Conservation (phyloP, 2,329 filamentous ascomycete species). For the Geoglossum cookeanum region DNA sequence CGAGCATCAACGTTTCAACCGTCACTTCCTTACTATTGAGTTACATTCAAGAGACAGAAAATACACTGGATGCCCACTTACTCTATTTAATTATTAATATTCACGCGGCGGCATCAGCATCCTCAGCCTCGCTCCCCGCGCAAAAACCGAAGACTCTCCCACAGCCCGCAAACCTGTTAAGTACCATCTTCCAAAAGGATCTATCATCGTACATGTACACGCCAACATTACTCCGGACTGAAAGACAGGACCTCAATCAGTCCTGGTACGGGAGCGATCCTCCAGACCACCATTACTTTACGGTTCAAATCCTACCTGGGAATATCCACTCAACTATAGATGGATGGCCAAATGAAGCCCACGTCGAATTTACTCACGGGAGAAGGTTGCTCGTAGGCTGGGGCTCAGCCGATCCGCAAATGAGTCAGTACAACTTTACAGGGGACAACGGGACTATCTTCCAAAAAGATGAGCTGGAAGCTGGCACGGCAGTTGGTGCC, state of each 20-base stretch:
- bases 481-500: constrained; percentile 17
- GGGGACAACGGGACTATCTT: constrained; percentile 35
- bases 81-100: constrained; percentile 37
- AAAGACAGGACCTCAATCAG: constrained; percentile 36
- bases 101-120: constrained; percentile 31
- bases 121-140: constrained; percentile 24
- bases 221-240: constrained; percentile 26
- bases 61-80: constrained; percentile 34
- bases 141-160: constrained; percentile 26
- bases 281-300: constrained; percentile 34
- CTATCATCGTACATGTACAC: constrained; percentile 35
- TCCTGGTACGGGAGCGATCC: constrained; percentile 33
- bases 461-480: constrained; percentile 24
- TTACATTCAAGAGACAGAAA: constrained; percentile 33
- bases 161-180: constrained; percentile 23
- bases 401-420: constrained; percentile 36
- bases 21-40: constrained; percentile 31
- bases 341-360: constrained; percentile 45
- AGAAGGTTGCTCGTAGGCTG: constrained; percentile 36
- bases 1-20: constrained; percentile 29
- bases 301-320: constrained; percentile 18
- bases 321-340: constrained; percentile 28
- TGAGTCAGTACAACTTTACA: constrained; percentile 34
- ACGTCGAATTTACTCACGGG: constrained; percentile 33
- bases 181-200: constrained; percentile 27